Conservation (phyloP, 148 eudicot species). For the Cornus controversa region DNA sequence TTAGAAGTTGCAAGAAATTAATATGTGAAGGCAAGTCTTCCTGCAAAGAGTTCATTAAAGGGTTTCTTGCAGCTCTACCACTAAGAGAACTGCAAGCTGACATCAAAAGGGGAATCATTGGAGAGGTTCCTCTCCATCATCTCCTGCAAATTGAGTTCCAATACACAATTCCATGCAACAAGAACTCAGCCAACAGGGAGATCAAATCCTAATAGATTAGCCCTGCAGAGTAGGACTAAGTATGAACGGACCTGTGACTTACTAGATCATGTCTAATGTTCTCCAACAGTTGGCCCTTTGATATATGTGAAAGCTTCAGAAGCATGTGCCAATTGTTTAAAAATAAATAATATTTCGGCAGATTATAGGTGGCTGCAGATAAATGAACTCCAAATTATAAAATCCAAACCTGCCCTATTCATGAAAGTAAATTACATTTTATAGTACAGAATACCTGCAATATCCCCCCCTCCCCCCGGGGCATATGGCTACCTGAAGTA, state of each 20-base stretch:
- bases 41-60: constrained; percentile 29
- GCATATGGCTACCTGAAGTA: no score
- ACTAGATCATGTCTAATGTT: background rate
- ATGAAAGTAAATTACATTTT: background rate
- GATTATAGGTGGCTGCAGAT: background rate
- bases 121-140: constrained; percentile 24
- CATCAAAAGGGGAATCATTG: constrained; percentile 21
- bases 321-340: background rate
- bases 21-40: constrained; percentile 18
- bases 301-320: background rate
- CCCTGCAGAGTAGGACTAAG: background rate
- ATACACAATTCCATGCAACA: constrained; percentile 14
- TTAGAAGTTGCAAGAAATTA: background rate
- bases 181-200: constrained; percentile 12
- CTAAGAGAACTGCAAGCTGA: constrained; percentile 21
- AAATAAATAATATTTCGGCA: background rate
- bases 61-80: constrained; percentile 31
- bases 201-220: background rate
- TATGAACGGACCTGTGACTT: background rate
- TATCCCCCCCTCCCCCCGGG: no score
- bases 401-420: background rate
- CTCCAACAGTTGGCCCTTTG: background rate
- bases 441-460: background rate
- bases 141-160: constrained; percentile 35
- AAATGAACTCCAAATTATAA: background rate